Evolutionary conservation across 1,284 basidiomycete species (phyloP).

Genomic region (Heterobasidion annosum): DNA sequence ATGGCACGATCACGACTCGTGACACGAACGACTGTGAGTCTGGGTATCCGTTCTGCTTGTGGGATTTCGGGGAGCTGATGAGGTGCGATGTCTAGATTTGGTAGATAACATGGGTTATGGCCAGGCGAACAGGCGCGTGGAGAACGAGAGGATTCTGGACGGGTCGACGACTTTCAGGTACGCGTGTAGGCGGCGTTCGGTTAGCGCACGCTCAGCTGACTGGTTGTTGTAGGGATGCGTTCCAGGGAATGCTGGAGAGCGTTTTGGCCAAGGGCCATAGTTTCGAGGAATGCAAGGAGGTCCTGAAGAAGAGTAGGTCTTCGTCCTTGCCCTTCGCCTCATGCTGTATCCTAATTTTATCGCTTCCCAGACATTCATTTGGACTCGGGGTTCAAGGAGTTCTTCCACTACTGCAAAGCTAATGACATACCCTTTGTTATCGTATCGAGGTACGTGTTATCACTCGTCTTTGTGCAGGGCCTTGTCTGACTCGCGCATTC

Average conservation of each 20-base stretch:
- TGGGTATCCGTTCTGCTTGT: not conserved
- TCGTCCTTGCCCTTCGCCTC: not conserved
- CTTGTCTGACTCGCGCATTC: not conserved
- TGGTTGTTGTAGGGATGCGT: constrained; percentile 51
- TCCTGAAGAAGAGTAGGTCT: constrained; percentile 38
- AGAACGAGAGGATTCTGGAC: constrained; percentile 65
- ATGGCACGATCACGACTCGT: constrained; percentile 85
- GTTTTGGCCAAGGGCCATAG: constrained; percentile 55
- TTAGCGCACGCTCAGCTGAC: not conserved
- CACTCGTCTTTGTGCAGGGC: not conserved
- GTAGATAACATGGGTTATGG: constrained; percentile 76
- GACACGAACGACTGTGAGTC: constrained; percentile 85
- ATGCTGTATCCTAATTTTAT: constrained; percentile 50
- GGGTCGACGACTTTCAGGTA: constrained; percentile 67
- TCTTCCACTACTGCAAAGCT: constrained; percentile 73
- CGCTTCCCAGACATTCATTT: constrained; percentile 26
- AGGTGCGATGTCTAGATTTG: constrained; percentile 38
- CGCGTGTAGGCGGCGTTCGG: constrained; percentile 6
- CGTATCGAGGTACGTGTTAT: constrained; percentile 66
- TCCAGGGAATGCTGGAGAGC: constrained; percentile 73
- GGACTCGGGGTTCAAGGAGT: constrained; percentile 82
- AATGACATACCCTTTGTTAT: constrained; percentile 83
- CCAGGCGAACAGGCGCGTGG: constrained; percentile 52
- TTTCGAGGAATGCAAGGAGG: constrained; percentile 75
- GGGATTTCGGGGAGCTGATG: constrained; percentile 4